Conservation (phyloP, 164 flowering plant genomes). For the Litsea cubeba region DNA sequence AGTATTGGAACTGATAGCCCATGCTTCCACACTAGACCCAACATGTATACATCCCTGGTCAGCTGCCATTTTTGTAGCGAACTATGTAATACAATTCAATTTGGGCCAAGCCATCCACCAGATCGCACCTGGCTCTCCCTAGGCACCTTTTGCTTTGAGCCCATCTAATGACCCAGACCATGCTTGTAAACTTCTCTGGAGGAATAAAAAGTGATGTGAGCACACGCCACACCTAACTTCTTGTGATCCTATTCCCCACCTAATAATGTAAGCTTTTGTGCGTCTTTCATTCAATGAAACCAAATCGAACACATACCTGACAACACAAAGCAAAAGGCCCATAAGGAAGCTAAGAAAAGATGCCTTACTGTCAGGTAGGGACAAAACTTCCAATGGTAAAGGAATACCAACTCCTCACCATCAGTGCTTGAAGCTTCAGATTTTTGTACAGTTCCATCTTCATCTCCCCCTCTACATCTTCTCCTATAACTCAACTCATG, state of each 20-base stretch:
- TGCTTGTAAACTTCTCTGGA: neutral
- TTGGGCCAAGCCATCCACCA: too few relatives aligned
- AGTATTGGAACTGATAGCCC: too few relatives aligned
- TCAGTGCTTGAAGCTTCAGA: neutral
- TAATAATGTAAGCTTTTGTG: neutral
- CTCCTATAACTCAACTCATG: conserved; percentile 13
- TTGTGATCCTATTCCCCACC: neutral
- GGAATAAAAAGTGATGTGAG: neutral
- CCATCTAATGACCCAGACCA: neutral
- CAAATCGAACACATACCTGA: neutral
- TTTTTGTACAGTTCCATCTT: conserved; percentile 6
- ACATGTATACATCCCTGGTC: too few relatives aligned
- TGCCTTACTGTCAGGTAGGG: neutral
- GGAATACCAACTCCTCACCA: neutral
- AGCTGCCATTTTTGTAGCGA: too few relatives aligned
- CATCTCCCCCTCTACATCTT: neutral
- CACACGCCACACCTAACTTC: neutral
- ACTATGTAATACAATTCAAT: too few relatives aligned
- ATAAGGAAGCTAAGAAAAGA: neutral
- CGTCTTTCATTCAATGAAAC: neutral
- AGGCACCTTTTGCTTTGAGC: too few relatives aligned
- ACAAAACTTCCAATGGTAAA: conserved; percentile 1
- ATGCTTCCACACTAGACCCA: too few relatives aligned
- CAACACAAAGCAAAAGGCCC: neutral
- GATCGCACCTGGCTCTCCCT: too few relatives aligned